Base-by-base conservation (phyloP, 495 filamentous ascomycete genomes). In the Penicillium cosmopolitanum region DNA sequence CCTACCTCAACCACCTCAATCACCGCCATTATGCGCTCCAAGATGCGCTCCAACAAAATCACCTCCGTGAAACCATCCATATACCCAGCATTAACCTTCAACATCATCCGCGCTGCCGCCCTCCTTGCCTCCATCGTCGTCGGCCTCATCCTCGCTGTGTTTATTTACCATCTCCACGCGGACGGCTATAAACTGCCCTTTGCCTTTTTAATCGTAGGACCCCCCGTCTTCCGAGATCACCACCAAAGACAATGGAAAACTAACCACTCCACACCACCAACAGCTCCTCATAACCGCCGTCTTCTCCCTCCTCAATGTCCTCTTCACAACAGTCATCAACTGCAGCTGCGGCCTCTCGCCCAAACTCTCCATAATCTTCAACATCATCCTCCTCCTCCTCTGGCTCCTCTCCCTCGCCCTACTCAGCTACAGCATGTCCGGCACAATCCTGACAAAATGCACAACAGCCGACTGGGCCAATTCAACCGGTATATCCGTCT, bases 201-300 rank as follows among this genome's bases (percentile, higher is more conserved):
- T 78, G 85, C 86, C 23, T 89, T 89, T 63, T 73, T 89, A 18
- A 69, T 88, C 52, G 86, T 89, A 78, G 57, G 81, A 16, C 44
- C 38, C 33, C 34, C 35, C 19, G 35, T 13, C 33, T 55, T 46
- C n/a, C 40, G 57, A 40, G 19, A 46, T 23, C 50, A n/a, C 42
- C 35, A 21, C 23, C 25, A 25, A 12, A 42, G 58, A 35, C 36
- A 50, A 44, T 15, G 55, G 55, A 63, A 65, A 43, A 21, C 5
- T 38, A 56, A 55, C 47, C 50, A 55, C 59, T 47, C 34, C 34
- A 23, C 28, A 13, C 3, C 56, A 53, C 61, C 38, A 40, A 34
- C 53, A 88, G 87, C 80, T 88, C 44, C 69, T 87, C 23, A 60
- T 82, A 18, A 71, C 85, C 33, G 78, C 83, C 38, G 66, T 86